These are phyloP conservation scores for Fusarium nodosum DNA, from an alignment of 2,329 filamentous ascomycete genomes.

Conservation along the genomic window DNA sequence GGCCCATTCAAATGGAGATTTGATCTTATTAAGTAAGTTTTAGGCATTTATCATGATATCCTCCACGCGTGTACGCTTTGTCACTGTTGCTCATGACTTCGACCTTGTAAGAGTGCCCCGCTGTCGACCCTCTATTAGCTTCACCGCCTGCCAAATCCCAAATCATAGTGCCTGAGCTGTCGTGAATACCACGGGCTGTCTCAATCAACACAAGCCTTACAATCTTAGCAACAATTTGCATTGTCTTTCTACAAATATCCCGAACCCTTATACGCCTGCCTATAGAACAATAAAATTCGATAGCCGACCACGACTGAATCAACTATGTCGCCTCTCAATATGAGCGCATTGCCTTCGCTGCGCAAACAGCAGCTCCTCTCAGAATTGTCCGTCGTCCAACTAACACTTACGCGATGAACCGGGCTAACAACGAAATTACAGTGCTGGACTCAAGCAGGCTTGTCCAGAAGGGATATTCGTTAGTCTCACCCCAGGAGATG, in stretches of 20 bases:
- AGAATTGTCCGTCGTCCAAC: slow-evolving; percentile 78
- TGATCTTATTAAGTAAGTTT: not conserved
- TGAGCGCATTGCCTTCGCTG: slow-evolving; percentile 67
- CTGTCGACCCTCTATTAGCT: not conserved
- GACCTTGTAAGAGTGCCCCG: slow-evolving; percentile 1
- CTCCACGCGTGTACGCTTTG: not conserved
- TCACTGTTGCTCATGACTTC: not conserved
- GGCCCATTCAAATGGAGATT: not conserved
- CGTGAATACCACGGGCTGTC: not conserved
- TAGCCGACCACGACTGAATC: not conserved
- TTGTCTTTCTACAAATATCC: not conserved
- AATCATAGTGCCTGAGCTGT: not conserved
- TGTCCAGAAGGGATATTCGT: slow-evolving; percentile 91
- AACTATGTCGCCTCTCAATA: slow-evolving; percentile 60
- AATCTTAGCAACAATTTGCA: not conserved
- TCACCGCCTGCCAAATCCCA: slow-evolving; percentile 28
- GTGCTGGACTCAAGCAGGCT: slow-evolving; percentile 82
- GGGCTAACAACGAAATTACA: slow-evolving; percentile 56
- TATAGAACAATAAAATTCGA: not conserved
- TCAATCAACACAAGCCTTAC: not conserved
- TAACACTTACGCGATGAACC: slow-evolving; percentile 3
- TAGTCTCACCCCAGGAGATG: slow-evolving; percentile 83
- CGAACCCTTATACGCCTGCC: no score
- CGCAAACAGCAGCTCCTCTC: slow-evolving; percentile 82
- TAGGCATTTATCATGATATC: not conserved